Percentiles rank a stretch among this genome's conserved stretches.
These are phyloP conservation scores for Xerocomellus dryophilus DNA, from an alignment of 768 basidiomycete genomes.

Conservation along the genomic window DNA sequence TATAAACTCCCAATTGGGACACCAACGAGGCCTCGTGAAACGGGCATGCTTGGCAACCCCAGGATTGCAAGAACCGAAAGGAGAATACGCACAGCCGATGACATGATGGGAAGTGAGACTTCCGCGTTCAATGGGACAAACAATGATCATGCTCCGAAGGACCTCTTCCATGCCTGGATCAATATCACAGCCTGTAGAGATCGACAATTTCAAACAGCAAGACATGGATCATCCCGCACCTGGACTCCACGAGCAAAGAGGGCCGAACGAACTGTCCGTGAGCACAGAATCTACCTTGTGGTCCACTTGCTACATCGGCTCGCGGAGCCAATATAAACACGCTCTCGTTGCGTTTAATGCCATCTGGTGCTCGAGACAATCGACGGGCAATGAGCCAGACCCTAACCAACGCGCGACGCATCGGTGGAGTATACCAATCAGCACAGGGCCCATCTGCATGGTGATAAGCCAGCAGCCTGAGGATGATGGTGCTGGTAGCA, in stretches of 20 bases:
- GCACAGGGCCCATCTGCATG: conserved; percentile 1
- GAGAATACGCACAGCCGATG: conserved; percentile 26
- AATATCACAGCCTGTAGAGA: conserved; percentile 12
- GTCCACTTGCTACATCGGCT: conserved; percentile 13
- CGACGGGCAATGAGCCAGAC: conserved; percentile 10
- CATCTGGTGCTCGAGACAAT: conserved; percentile 7
- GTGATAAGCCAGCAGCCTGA: conserved; percentile 5
- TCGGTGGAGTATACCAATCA: neutral
- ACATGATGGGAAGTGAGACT: conserved; percentile 8
- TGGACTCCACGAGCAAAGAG: conserved; percentile 2
- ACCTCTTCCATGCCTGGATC: conserved; percentile 1
- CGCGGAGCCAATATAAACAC: conserved; percentile 18
- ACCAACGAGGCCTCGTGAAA: conserved; percentile 16
- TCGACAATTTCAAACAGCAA: conserved; percentile 20
- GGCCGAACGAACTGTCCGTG: conserved; percentile 2
- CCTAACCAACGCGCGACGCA: conserved; percentile 15
- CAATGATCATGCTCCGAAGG: conserved; percentile 6
- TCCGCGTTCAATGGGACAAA: neutral
- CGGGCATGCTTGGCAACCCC: conserved; percentile 15
- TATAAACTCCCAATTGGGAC: neutral
- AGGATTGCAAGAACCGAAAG: conserved; percentile 17
- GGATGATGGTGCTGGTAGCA: neutral
- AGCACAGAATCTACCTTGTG: conserved; percentile 1
- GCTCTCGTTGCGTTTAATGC: conserved; percentile 13
- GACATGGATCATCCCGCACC: conserved; percentile 6